phyloP scores from a whole-genome alignment of 345 rosid species.

The Microcos paniculata region DNA sequence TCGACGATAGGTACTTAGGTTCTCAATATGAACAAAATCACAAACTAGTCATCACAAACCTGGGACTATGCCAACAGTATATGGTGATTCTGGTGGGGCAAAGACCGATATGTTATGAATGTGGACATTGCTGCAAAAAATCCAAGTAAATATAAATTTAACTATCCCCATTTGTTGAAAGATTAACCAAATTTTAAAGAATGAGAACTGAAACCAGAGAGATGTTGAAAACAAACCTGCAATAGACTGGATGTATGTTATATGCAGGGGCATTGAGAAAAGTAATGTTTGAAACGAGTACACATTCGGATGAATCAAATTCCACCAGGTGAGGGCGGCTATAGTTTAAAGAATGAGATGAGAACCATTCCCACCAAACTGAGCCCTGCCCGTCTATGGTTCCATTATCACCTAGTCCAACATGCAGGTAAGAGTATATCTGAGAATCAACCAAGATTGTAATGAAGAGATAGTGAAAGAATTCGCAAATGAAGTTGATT shows the following conservation, averaged over 20 bases:
- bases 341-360: constrained; percentile 60
- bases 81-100: constrained; percentile 60
- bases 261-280: constrained; percentile 78
- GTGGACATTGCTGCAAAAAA: constrained; percentile 52
- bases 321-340: constrained; percentile 93
- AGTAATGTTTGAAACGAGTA: constrained; percentile 82
- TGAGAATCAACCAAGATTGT: not conserved
- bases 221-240: constrained; percentile 46
- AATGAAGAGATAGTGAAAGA: not conserved
- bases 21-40: constrained; percentile 1
- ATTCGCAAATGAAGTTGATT: not conserved
- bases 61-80: constrained; percentile 76
- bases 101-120: constrained; percentile 55
- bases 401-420: constrained; percentile 72
- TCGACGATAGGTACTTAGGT: not conserved
- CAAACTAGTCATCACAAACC: constrained; percentile 37
- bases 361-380: constrained; percentile 84
- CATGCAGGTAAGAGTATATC: not conserved
- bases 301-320: constrained; percentile 50
- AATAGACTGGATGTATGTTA: constrained; percentile 84
- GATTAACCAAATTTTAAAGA: constrained; percentile 2
- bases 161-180: not conserved
- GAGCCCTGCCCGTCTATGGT: constrained; percentile 91
- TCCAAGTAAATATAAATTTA: constrained; percentile 5
- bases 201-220: not conserved